Evolutionary conservation across 768 basidiomycete species (phyloP).

Genomic region (Calocybe indica): DNA sequence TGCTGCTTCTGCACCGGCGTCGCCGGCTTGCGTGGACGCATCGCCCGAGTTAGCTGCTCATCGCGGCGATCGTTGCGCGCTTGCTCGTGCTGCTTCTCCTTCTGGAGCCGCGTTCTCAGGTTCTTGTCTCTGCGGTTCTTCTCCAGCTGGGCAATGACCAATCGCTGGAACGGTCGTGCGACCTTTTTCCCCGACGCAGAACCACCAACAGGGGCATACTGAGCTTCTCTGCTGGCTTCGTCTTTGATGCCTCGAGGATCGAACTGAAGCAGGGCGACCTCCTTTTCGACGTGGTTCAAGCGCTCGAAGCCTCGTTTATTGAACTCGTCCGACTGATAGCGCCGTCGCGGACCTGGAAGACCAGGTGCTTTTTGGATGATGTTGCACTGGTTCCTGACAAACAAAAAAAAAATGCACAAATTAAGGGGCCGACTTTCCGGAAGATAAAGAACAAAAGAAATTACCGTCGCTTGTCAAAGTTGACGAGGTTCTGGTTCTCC

Average conservation of each 20-base stretch:
- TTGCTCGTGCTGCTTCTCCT: conserved; percentile 75
- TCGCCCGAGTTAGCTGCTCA: conserved; percentile 69
- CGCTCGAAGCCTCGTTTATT: conserved; percentile 70
- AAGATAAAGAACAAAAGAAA: conserved; percentile 9
- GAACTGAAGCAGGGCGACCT: conserved; percentile 54
- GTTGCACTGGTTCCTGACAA: conserved; percentile 56
- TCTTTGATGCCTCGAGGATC: conserved; percentile 72
- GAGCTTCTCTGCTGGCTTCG: conserved; percentile 64
- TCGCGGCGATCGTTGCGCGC: conserved; percentile 66
- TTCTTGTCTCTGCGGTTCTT: conserved; percentile 76
- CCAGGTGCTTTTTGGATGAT: conserved; percentile 51
- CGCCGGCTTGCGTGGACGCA: conserved; percentile 51
- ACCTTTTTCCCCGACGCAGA: conserved; percentile 46
- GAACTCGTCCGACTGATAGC: conserved; percentile 45
- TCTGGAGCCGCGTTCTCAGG: conserved; percentile 61
- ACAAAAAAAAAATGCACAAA: conserved; percentile 8
- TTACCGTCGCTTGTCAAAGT: conserved; percentile 80
- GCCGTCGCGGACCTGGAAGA: conserved; percentile 35
- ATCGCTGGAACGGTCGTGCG: conserved; percentile 59
- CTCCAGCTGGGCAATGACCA: conserved; percentile 65
- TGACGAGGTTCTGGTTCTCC: conserved; percentile 58
- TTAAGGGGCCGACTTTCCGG: too few species aligned
- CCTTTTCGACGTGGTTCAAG: conserved; percentile 69
- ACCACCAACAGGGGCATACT: conserved; percentile 26
- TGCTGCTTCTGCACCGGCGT: conserved; percentile 61